Conservation (phyloP, 2,329 filamentous ascomycete genomes). For the Atkinsonella texensis region DNA sequence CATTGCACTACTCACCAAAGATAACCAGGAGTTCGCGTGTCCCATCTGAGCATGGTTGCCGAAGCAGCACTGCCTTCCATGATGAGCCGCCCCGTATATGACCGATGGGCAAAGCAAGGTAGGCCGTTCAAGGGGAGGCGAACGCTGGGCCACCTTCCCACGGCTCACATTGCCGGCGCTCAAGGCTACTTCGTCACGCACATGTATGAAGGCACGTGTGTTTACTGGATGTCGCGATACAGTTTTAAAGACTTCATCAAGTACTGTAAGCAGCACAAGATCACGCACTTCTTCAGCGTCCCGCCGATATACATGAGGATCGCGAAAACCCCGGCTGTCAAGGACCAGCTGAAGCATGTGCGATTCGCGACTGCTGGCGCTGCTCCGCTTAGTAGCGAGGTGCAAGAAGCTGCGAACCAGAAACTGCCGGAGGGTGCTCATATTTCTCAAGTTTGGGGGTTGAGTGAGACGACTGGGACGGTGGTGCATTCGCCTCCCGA, state of each 20-base stretch:
- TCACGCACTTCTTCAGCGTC: constrained; percentile 46
- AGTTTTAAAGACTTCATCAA: constrained; percentile 42
- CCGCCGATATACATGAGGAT: constrained; percentile 50
- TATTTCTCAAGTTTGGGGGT: constrained; percentile 43
- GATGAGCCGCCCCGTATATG: constrained; percentile 18
- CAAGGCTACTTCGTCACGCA: constrained; percentile 30
- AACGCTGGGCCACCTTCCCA: constrained; percentile 30
- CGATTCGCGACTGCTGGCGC: constrained; percentile 38
- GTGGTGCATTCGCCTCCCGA: constrained; percentile 33
- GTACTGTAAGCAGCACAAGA: constrained; percentile 34
- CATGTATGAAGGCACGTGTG: constrained; percentile 29
- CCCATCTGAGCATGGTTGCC: constrained; percentile 32
- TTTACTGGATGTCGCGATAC: constrained; percentile 54
- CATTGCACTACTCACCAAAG: not conserved
- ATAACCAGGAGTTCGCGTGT: constrained; percentile 26
- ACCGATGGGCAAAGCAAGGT: constrained; percentile 13
- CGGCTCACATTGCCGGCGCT: constrained; percentile 34
- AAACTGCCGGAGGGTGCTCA: constrained; percentile 32
- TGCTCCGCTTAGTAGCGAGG: constrained; percentile 41
- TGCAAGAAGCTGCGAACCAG: constrained; percentile 36
- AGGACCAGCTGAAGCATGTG: constrained; percentile 40
- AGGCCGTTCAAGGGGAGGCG: constrained; percentile 18
- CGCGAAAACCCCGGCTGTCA: constrained; percentile 42
- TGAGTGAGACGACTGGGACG: constrained; percentile 42
- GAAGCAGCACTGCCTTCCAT: constrained; percentile 20